Evolutionary conservation across 345 rosid genomes (phyloP).

Genomic region (Zanthoxylum bungeanum): DNA sequence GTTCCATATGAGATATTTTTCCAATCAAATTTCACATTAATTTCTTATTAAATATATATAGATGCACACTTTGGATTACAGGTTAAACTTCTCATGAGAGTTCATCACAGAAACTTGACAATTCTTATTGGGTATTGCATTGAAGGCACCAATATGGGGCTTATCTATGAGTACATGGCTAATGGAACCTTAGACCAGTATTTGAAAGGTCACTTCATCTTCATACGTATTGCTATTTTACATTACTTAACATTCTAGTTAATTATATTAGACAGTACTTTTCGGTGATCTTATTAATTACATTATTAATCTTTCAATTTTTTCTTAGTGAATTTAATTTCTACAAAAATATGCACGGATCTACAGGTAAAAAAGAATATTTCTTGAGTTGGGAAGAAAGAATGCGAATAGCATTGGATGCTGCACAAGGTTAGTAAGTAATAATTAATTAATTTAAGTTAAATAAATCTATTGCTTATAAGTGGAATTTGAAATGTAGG

Average conservation of each 20-base stretch:
- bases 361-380: not conserved
- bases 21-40: too few species aligned
- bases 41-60: too few species aligned
- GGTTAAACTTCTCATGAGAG: slow-evolving; percentile 22
- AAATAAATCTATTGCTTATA: not conserved
- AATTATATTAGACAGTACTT: not conserved
- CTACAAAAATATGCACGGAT: not conserved
- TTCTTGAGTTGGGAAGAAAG: slow-evolving; percentile 27
- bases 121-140: not conserved
- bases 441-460: too few species aligned
- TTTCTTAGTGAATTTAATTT: too few species aligned
- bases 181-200: slow-evolving; percentile 15
- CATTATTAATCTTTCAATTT: too few species aligned
- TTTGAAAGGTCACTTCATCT: not conserved
- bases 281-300: not conserved
- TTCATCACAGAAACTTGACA: slow-evolving; percentile 8
- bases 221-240: too few species aligned
- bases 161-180: slow-evolving; percentile 31
- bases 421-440: slow-evolving; percentile 26
- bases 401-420: slow-evolving; percentile 33
- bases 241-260: not conserved
- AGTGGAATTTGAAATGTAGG: slow-evolving; percentile 16
- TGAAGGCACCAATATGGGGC: slow-evolving; percentile 17
- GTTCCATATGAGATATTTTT: too few species aligned
- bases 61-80: slow-evolving; percentile 12